Conservation (phyloP, 306 rosid species). For the Gynostemma pentaphyllum region DNA sequence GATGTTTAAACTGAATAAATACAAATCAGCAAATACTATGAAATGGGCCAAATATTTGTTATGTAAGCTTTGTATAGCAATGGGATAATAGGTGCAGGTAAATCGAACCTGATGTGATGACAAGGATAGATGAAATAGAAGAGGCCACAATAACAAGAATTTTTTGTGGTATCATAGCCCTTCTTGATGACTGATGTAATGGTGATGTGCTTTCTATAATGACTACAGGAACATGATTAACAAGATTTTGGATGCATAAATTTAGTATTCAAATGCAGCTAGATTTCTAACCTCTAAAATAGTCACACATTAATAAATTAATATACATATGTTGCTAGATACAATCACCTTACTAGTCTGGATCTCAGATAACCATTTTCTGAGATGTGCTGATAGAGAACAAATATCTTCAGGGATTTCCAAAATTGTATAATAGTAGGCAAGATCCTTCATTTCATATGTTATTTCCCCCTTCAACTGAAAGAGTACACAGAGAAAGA, state of each 20-base stretch:
- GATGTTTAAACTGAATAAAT: neutral
- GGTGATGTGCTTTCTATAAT: neutral
- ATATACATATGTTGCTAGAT: neutral
- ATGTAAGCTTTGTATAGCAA: neutral
- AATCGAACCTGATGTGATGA: neutral
- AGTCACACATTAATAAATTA: neutral
- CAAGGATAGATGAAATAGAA: neutral
- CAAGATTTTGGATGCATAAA: neutral
- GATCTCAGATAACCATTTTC: constrained; percentile 74
- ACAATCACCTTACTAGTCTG: constrained; percentile 67
- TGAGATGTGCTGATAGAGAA: constrained; percentile 58
- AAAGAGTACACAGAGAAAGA: constrained; percentile 8
- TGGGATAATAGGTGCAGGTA: neutral
- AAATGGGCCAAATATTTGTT: neutral
- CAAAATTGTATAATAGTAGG: constrained; percentile 57
- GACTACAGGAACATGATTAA: neutral
- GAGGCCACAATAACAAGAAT: neutral
- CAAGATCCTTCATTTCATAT: constrained; percentile 75
- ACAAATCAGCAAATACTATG: neutral
- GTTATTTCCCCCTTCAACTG: constrained; percentile 84
- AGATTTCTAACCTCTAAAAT: neutral
- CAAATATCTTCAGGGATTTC: constrained; percentile 52
- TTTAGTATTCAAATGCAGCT: neutral
- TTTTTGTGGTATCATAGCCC: neutral
- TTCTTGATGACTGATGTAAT: neutral